A percentile compares a stretch with the other conserved stretches of the same genome.
phyloP scores from a whole-genome alignment of 495 filamentous ascomycete species.

The Penicillium waksmanii region DNA sequence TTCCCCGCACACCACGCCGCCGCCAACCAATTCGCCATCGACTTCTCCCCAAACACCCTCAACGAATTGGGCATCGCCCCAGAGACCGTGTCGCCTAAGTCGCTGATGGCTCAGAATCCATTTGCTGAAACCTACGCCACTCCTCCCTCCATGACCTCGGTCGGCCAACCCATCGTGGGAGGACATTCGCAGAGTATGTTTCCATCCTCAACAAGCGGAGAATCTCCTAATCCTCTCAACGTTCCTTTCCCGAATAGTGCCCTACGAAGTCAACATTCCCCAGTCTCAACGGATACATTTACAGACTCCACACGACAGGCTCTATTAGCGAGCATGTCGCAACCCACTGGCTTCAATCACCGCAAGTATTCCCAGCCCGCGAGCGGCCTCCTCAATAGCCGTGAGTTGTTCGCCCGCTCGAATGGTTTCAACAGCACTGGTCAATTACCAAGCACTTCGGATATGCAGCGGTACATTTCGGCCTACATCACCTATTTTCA shows the following conservation, averaged over 20 bases:
- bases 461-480: slow-evolving; percentile 89
- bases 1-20: slow-evolving; percentile 65
- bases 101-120: slow-evolving; percentile 50
- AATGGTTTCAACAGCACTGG: slow-evolving; percentile 52
- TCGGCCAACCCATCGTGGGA: slow-evolving; percentile 51
- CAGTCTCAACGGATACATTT: slow-evolving; percentile 76
- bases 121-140: slow-evolving; percentile 52
- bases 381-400: slow-evolving; percentile 50
- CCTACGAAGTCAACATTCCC: slow-evolving; percentile 64
- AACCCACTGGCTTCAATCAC: slow-evolving; percentile 71
- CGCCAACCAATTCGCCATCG: slow-evolving; percentile 62
- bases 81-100: slow-evolving; percentile 54
- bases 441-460: slow-evolving; percentile 80
- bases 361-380: slow-evolving; percentile 79
- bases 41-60: slow-evolving; percentile 53
- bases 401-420: slow-evolving; percentile 49
- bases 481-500: slow-evolving; percentile 95
- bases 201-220: slow-evolving; percentile 60
- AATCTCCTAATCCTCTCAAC: slow-evolving; percentile 59
- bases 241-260: slow-evolving; percentile 55
- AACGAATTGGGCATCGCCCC: slow-evolving; percentile 47
- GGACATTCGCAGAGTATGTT: slow-evolving; percentile 60
- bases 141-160: slow-evolving; percentile 69
- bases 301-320: slow-evolving; percentile 92
- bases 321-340: slow-evolving; percentile 79